Conservation (phyloP, 1,284 basidiomycete genomes). For the Rhodotorula sp. region DNA sequence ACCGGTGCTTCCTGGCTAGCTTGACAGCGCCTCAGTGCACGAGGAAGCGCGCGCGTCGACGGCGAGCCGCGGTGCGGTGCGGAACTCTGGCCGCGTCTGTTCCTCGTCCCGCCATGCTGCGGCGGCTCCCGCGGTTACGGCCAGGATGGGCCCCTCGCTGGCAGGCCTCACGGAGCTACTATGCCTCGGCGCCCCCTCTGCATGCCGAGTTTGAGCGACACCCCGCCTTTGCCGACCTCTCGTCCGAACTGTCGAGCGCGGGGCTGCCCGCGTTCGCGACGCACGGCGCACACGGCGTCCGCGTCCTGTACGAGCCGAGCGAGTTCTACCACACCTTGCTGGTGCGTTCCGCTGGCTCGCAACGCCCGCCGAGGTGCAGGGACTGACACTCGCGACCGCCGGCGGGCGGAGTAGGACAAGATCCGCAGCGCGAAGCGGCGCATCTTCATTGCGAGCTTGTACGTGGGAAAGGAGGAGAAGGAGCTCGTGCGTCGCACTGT, state of each 20-base stretch:
- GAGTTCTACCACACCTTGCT: slow-evolving; percentile 55
- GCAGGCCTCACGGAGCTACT: background rate
- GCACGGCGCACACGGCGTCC: slow-evolving; percentile 51
- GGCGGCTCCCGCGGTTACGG: background rate
- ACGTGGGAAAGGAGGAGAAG: slow-evolving; percentile 70
- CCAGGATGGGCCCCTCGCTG: background rate
- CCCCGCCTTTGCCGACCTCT: slow-evolving; percentile 31
- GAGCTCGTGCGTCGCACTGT: slow-evolving; percentile 61
- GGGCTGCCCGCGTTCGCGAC: slow-evolving; percentile 54
- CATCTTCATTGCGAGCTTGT: slow-evolving; percentile 83
- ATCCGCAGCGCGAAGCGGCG: slow-evolving; percentile 69
- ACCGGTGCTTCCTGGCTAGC: too few species aligned
- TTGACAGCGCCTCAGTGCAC: too few species aligned
- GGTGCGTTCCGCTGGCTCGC: slow-evolving; percentile 41
- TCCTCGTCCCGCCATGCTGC: background rate
- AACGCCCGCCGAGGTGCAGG: too few species aligned
- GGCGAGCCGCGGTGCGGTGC: background rate
- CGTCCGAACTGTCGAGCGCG: background rate
- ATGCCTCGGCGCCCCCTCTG: background rate
- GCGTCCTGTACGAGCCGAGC: slow-evolving; percentile 52
- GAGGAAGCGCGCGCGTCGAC: background rate
- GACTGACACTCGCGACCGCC: too few species aligned
- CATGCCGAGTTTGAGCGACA: slow-evolving; percentile 22
- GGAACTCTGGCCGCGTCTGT: background rate
- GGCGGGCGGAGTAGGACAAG: slow-evolving; percentile 60